These are phyloP conservation scores for Pezicula carpinea DNA, from an alignment of 2,329 filamentous ascomycete species.

Conservation along the genomic window DNA sequence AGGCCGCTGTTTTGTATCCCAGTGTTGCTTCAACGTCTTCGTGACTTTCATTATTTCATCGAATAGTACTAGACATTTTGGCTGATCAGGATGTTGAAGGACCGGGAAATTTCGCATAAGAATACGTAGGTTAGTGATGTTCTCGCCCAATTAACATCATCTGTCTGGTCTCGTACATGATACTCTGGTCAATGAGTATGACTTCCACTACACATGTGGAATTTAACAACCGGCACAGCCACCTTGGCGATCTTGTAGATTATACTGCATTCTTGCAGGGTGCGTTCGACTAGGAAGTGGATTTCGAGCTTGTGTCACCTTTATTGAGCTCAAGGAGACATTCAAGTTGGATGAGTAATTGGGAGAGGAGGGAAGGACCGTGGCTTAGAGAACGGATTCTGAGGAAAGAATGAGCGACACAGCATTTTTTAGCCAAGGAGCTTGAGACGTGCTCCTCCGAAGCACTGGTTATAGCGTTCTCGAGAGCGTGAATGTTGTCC, in stretches of 20 bases:
- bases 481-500: slow-evolving; percentile 15
- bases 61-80: not conserved
- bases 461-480: slow-evolving; percentile 15
- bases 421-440: too few relatives aligned
- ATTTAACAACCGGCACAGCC: too few relatives aligned
- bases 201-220: too few relatives aligned
- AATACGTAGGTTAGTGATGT: not conserved
- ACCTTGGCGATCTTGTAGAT: slow-evolving; percentile 20
- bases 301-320: slow-evolving; percentile 11
- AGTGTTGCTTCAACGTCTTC: not conserved
- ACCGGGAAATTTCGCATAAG: too few relatives aligned
- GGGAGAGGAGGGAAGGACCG: slow-evolving; percentile 15
- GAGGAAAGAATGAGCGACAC: too few relatives aligned
- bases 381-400: slow-evolving; percentile 13
- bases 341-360: slow-evolving; percentile 14
- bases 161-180: not conserved
- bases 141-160: not conserved
- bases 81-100: not conserved
- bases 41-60: not conserved
- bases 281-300: slow-evolving; percentile 15
- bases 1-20: not conserved
- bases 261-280: slow-evolving; percentile 17
- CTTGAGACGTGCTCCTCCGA: slow-evolving; percentile 8
- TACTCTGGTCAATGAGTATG: too few relatives aligned
- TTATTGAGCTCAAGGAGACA: slow-evolving; percentile 12